A percentile compares a stretch with the other conserved stretches of the same genome.
phyloP scores from a whole-genome alignment of 306 rosid species.

The Chamaecrista fasciculata region DNA sequence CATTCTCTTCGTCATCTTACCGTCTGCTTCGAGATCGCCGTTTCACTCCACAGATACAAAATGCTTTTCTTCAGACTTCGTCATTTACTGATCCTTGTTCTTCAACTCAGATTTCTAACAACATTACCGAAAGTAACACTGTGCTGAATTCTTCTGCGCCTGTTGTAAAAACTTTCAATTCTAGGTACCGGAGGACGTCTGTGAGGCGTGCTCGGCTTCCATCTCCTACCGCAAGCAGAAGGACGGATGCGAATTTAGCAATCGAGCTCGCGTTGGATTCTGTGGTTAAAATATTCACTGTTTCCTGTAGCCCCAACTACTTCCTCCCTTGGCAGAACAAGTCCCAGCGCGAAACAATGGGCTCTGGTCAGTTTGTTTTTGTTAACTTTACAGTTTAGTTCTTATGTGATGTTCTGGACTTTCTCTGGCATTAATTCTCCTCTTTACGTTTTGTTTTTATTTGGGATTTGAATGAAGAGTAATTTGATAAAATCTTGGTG shows the following conservation, averaged over 20 bases:
- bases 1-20: conserved; percentile 23
- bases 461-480: neutral
- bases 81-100: neutral
- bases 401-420: neutral
- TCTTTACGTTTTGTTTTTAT: neutral
- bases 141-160: conserved; percentile 12
- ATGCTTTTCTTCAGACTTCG: neutral
- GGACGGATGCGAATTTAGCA: conserved; percentile 30
- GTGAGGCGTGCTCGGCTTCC: conserved; percentile 12
- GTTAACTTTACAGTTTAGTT: neutral
- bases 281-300: conserved; percentile 86
- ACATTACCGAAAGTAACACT: neutral
- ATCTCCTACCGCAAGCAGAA: neutral
- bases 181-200: conserved; percentile 13
- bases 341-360: conserved; percentile 85
- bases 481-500: neutral
- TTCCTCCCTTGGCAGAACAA: conserved; percentile 94
- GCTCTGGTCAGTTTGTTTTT: conserved; percentile 56
- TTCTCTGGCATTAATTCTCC: neutral
- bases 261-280: conserved; percentile 78
- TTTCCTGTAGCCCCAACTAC: conserved; percentile 78
- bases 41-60: conserved; percentile 11
- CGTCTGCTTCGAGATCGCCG: conserved; percentile 26
- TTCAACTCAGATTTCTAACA: neutral
- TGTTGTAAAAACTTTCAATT: neutral